These are phyloP conservation scores for Talaromyces sp. DNA, from an alignment of 2,329 filamentous ascomycete species.

Conservation along the genomic window DNA sequence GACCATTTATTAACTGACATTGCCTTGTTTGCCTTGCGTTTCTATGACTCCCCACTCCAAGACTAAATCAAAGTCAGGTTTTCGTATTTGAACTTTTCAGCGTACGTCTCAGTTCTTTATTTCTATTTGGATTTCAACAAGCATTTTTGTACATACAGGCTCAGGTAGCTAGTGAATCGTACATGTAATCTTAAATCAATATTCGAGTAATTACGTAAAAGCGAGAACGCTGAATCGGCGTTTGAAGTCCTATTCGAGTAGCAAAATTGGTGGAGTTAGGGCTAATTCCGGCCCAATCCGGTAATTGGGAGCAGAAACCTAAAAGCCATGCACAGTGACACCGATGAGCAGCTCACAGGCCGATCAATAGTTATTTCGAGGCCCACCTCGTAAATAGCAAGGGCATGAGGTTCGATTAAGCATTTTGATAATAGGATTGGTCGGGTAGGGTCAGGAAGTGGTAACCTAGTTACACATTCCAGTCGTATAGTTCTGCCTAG, in stretches of 20 bases:
- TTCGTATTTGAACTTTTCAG: not conserved
- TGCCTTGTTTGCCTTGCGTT: not conserved
- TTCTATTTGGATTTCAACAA: not conserved
- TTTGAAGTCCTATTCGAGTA: not conserved
- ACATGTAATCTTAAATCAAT: not conserved
- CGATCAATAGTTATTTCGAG: not conserved
- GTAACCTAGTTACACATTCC: conserved; percentile 2
- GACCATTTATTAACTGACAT: not conserved
- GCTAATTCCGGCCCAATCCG: not conserved
- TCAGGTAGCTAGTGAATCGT: not conserved
- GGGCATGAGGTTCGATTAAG: not conserved
- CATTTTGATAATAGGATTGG: not conserved
- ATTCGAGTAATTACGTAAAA: not conserved
- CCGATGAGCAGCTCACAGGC: not conserved
- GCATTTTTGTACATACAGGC: not conserved
- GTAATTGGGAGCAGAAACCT: not conserved
- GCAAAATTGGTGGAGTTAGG: not conserved
- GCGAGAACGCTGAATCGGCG: not conserved
- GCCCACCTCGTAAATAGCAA: not conserved
- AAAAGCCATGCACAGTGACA: not conserved
- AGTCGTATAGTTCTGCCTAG: conserved; percentile 5
- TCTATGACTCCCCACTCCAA: conserved; percentile 14
- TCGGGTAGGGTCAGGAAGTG: not conserved
- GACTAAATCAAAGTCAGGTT: conserved; percentile 4
- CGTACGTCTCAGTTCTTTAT: not conserved